Conservation (phyloP, 202 grass and related monocot species). For the Panicum virgatum region DNA sequence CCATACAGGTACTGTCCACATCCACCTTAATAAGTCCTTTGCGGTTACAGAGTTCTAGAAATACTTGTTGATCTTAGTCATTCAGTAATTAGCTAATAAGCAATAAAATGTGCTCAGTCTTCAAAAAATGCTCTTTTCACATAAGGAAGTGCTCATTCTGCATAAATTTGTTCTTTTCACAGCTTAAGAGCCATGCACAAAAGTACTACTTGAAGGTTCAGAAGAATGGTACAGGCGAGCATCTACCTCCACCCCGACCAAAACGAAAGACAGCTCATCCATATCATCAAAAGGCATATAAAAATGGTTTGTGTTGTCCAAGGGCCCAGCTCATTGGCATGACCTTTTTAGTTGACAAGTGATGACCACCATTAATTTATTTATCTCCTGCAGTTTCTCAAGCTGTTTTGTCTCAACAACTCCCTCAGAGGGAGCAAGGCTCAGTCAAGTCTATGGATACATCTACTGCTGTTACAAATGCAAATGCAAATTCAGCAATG, state of each 20-base stretch:
- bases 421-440: conserved; percentile 47
- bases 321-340: neutral
- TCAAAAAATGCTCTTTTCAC: too few species aligned
- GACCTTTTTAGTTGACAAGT: conserved; percentile 1
- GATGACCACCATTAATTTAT: conserved; percentile 29
- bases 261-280: conserved; percentile 86
- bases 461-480: conserved; percentile 34
- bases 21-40: neutral
- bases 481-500: conserved; percentile 27
- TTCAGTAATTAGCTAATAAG: conserved; percentile 7
- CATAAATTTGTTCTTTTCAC: conserved; percentile 26
- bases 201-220: conserved; percentile 88
- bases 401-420: conserved; percentile 39
- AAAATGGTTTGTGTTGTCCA: conserved; percentile 50
- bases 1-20: conserved; percentile 56
- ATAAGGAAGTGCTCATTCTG: conserved; percentile 40
- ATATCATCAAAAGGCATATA: conserved; percentile 79
- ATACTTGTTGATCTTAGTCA: neutral
- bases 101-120: neutral
- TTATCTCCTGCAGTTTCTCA: conserved; percentile 39
- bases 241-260: conserved; percentile 80
- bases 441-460: conserved; percentile 51
- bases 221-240: conserved; percentile 72
- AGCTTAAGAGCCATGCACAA: conserved; percentile 92
- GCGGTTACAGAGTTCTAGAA: neutral